Conservation (phyloP, 208 protist genomes). For the Trypanosoma grayi region DNA sequence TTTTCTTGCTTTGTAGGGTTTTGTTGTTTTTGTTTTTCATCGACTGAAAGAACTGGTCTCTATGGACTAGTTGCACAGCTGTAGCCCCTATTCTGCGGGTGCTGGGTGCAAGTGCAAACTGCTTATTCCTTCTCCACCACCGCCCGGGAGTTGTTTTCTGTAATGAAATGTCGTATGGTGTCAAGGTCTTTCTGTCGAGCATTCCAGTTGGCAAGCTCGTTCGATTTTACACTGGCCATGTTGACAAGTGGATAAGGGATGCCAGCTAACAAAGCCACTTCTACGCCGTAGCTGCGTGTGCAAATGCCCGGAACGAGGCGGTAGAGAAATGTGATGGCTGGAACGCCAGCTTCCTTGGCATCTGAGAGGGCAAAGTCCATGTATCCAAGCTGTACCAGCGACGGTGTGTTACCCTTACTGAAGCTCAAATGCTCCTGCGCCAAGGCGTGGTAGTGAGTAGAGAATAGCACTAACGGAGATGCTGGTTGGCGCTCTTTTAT, state of each 20-base stretch:
- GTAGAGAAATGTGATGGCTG: slow-evolving; percentile 85
- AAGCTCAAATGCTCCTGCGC: slow-evolving; percentile 89
- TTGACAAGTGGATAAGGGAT: slow-evolving; percentile 58
- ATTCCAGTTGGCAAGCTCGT: slow-evolving; percentile 52
- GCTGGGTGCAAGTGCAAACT: no score
- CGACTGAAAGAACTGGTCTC: no score
- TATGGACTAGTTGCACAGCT: no score
- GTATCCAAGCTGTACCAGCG: slow-evolving; percentile 72
- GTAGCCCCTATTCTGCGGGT: no score
- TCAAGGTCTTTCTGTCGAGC: slow-evolving; percentile 58
- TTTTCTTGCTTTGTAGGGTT: no score
- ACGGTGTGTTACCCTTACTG: no score
- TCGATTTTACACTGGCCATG: slow-evolving; percentile 56
- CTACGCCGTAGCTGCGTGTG: slow-evolving; percentile 88
- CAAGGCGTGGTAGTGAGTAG: slow-evolving; percentile 98
- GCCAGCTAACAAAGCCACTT: slow-evolving; percentile 89
- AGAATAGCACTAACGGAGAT: slow-evolving; percentile 91
- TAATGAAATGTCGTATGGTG: slow-evolving; percentile 28
- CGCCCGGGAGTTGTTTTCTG: background rate
- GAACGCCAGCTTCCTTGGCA: slow-evolving; percentile 19
- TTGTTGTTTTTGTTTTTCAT: no score
- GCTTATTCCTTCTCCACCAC: no score
- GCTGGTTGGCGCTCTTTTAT: slow-evolving; percentile 39
- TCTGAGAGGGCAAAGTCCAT: slow-evolving; percentile 80
- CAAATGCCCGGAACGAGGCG: slow-evolving; percentile 83